Evolutionary conservation across 768 basidiomycete genomes (phyloP).

Genomic region (Glaciozyma martinii): DNA sequence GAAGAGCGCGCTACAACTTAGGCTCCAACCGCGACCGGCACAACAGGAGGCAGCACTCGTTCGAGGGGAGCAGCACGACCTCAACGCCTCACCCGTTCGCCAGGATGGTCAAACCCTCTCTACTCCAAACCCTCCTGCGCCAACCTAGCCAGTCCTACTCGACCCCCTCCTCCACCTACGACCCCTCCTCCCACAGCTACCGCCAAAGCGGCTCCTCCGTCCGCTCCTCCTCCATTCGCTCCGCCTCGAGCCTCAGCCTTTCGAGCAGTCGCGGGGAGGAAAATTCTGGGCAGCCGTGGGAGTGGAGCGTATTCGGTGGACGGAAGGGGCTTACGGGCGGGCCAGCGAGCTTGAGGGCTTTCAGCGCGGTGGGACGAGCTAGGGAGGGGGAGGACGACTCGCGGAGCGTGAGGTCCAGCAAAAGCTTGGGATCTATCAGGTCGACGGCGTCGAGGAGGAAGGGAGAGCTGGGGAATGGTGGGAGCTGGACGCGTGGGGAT

Average conservation of each 20-base stretch:
- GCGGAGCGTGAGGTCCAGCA: not conserved
- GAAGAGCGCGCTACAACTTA: no score
- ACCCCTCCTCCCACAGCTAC: slow-evolving; percentile 4
- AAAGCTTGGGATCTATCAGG: no score
- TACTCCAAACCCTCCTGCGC: slow-evolving; percentile 17
- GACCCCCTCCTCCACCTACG: slow-evolving; percentile 1
- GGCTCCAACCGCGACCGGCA: no score
- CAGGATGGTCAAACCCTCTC: not conserved
- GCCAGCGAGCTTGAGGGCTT: slow-evolving; percentile 7
- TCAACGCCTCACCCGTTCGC: no score
- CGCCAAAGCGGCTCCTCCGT: not conserved
- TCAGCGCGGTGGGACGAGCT: slow-evolving; percentile 11
- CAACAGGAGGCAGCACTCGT: no score
- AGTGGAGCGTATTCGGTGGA: slow-evolving; percentile 19
- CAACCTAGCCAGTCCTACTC: slow-evolving; percentile 19
- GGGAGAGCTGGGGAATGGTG: not conserved
- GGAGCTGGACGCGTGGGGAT: not conserved
- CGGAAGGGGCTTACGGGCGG: slow-evolving; percentile 20
- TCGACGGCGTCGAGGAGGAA: not conserved
- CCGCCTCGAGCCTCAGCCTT: not conserved
- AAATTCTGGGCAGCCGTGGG: slow-evolving; percentile 12
- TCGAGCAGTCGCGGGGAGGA: slow-evolving; percentile 1
- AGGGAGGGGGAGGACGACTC: not conserved
- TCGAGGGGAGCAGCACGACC: no score
- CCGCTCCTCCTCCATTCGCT: slow-evolving; percentile 12